These are phyloP conservation scores for Diplodia sapinea DNA, from an alignment of 2,329 filamentous ascomycete genomes.

Conservation along the genomic window DNA sequence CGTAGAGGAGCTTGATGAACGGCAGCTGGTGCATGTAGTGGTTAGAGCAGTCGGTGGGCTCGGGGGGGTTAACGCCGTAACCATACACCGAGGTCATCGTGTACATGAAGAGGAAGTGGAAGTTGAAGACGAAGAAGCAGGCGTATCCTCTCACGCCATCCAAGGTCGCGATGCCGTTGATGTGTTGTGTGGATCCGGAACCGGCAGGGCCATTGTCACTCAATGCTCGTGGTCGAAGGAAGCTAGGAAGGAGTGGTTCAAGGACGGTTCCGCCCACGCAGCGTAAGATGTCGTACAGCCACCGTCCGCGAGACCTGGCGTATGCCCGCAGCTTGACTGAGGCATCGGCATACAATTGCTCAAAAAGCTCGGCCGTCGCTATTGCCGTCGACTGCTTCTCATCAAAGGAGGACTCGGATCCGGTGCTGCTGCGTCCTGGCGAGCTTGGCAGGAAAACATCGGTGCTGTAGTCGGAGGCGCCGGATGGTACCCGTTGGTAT, in stretches of 20 bases:
- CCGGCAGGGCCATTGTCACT: background rate
- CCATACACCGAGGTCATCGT: conserved; percentile 60
- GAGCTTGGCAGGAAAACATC: conserved; percentile 15
- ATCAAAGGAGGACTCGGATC: conserved; percentile 9
- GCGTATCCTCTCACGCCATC: conserved; percentile 72
- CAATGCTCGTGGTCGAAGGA: conserved; percentile 9
- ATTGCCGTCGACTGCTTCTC: conserved; percentile 9
- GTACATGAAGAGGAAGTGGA: conserved; percentile 64
- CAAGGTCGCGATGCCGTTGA: conserved; percentile 41
- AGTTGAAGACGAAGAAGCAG: conserved; percentile 66
- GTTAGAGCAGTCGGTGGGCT: conserved; percentile 52
- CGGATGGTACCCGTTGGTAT: conserved; percentile 24
- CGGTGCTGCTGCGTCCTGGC: conserved; percentile 4
- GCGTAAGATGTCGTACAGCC: conserved; percentile 23
- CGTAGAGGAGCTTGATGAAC: conserved; percentile 64
- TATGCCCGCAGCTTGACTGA: conserved; percentile 12
- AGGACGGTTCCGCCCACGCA: conserved; percentile 15
- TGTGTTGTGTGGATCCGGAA: background rate
- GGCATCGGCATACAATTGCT: background rate
- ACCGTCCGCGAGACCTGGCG: conserved; percentile 16
- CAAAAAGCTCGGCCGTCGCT: background rate
- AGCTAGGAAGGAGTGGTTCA: conserved; percentile 22
- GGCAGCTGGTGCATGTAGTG: conserved; percentile 59
- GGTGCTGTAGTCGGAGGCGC: background rate
- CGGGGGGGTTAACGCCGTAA: conserved; percentile 47